Conservation (phyloP, 768 basidiomycete genomes). For the Tremella fuciformis region DNA sequence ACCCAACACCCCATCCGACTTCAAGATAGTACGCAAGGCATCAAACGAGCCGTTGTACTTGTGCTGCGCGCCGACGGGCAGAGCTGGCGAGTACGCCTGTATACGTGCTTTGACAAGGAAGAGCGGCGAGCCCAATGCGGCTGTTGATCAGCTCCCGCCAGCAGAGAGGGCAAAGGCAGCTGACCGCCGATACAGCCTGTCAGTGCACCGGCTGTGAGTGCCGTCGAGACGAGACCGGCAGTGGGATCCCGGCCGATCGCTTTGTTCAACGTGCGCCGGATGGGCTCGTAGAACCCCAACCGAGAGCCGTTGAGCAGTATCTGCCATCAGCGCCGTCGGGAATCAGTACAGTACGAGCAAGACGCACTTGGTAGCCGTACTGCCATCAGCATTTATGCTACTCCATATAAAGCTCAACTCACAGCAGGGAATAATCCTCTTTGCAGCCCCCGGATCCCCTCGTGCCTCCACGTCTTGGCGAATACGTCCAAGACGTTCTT, state of each 20-base stretch:
- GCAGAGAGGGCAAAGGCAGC: conserved; percentile 11
- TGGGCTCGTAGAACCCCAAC: conserved; percentile 95
- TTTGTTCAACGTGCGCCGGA: conserved; percentile 69
- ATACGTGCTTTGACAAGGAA: conserved; percentile 97
- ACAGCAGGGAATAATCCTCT: conserved; percentile 88
- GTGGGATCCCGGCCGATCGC: conserved; percentile 63
- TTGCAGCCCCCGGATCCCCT: conserved; percentile 87
- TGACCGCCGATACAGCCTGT: conserved; percentile 88
- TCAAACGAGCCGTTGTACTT: conserved; percentile 80
- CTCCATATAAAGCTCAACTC: conserved; percentile 44
- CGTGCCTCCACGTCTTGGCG: conserved; percentile 79
- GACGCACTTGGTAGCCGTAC: conserved; percentile 81
- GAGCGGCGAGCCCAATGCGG: conserved; percentile 47
- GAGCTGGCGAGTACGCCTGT: conserved; percentile 94
- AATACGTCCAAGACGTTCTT: conserved; percentile 83
- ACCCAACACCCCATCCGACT: conserved; percentile 72
- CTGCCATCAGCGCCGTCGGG: conserved; percentile 54
- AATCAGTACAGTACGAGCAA: neutral
- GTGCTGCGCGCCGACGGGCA: conserved; percentile 93
- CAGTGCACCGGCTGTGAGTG: conserved; percentile 78
- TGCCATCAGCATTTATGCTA: neutral
- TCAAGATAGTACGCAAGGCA: conserved; percentile 75
- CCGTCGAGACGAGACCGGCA: conserved; percentile 70
- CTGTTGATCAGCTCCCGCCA: conserved; percentile 18
- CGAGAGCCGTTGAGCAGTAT: conserved; percentile 88